Percentiles rank a stretch among this genome's conserved stretches.
Evolutionary conservation across 257 asterid genomes (phyloP).

Genomic region (Lithospermum erythrorhizon): DNA sequence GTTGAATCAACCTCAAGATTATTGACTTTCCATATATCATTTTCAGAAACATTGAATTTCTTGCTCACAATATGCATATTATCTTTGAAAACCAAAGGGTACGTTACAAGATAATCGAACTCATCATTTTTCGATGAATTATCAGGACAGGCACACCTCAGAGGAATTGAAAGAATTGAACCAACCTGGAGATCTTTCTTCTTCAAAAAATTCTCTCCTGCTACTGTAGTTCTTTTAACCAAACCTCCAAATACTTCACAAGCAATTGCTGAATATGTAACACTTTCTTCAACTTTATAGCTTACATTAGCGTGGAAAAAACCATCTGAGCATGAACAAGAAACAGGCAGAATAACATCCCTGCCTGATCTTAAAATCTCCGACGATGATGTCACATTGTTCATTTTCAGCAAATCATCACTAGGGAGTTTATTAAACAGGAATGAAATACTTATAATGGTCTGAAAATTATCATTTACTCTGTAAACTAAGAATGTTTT

Average conservation of each 20-base stretch:
- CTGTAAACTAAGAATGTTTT: conserved; percentile 42
- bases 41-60: conserved; percentile 39
- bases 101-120: conserved; percentile 40
- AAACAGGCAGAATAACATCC: conserved; percentile 44
- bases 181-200: conserved; percentile 17
- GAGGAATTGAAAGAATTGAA: conserved; percentile 28
- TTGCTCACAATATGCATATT: conserved; percentile 18
- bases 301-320: conserved; percentile 26
- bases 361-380: conserved; percentile 32
- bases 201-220: conserved; percentile 17
- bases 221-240: conserved; percentile 34
- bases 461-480: conserved; percentile 21
- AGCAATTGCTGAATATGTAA: conserved; percentile 21
- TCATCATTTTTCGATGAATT: conserved; percentile 1
- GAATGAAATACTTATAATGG: conserved; percentile 29
- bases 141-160: conserved; percentile 67
- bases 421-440: conserved; percentile 27
- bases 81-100: conserved; percentile 43
- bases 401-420: conserved; percentile 19
- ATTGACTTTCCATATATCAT: conserved; percentile 40
- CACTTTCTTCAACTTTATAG: conserved; percentile 15
- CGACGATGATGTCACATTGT: conserved; percentile 20
- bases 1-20: conserved; percentile 24
- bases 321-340: conserved; percentile 34
- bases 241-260: conserved; percentile 50